Base-by-base conservation (phyloP, 176 grass and related monocot genomes). In the Oropetium thomaeum region DNA sequence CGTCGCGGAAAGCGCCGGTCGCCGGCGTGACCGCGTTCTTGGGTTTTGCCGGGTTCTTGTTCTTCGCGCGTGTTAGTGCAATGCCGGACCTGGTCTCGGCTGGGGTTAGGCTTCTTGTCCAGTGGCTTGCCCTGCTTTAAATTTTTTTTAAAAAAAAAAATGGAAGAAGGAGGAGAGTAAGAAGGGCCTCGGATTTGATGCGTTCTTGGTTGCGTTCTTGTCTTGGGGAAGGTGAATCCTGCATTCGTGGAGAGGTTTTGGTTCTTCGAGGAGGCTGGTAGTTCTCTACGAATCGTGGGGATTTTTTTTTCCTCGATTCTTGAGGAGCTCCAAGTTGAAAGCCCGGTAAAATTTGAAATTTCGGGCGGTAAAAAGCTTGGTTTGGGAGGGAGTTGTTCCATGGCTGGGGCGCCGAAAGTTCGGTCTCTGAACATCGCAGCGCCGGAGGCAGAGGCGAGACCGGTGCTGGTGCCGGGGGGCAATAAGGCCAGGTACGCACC, bases 381-480 rank as follows among this genome's bases (percentile, higher is more conserved):
- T n/a, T n/a, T n/a, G n/a, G n/a, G n/a, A n/a, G 26, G 17, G 51
- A n/a, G 58, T 37, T 69, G 74, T 58, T 35, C 83, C 55, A 99
- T 99, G 91, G 90, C 91, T 5, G 84, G 91, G 26, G 84, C 84
- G 58, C 96, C 96, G 31, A 84, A 85, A 83, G 68, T 95, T 11
- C 84, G 96, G 22, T 95, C 96, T 6, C 69, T 95, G 27, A 99
- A 94, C 84, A 61, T 85, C 55, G 69, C 81, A 14, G 40, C 68
- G 41, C 51, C 67, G 29, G 94, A 93, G 67, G 69, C 78, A 16
- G 87, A 92, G 68, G 81, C 74, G 15, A 83, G 95, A 70, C 88
- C 84, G 5, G 91, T 98, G 68, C 63, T 98, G 14, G 86, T 92
- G 47, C 95, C 95, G 9, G 95, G 85, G 3, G 95, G 95, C 58